Base-by-base conservation (phyloP, 768 basidiomycete species). In the Mycena rebaudengoi region DNA sequence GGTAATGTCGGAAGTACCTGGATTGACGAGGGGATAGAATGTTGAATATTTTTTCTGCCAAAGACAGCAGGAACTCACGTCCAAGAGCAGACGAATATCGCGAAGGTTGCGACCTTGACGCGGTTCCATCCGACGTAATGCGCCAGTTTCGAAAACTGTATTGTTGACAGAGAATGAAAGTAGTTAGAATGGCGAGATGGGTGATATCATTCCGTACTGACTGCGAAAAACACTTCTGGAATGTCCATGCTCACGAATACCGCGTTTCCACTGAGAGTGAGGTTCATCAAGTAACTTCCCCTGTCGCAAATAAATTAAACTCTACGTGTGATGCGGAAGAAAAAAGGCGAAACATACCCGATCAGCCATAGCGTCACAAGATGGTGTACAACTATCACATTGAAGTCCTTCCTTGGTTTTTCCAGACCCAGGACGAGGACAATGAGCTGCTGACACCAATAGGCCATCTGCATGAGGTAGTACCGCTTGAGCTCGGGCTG, bases 161-260 rank as follows among this genome's bases (percentile, higher is more conserved):
- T n/a, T n/a, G 7, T 20, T 29, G 53, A 13, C n/a, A 40, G 32
- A 33, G 10, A 12, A 60, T 14, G 23, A 40, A 66, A 54, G 1
- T 23, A 37, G 16, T 32, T 37, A 44, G 32, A 37, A 18, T 16
- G n/a, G n/a, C n/a, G n/a, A n/a, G n/a, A n/a, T n/a, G n/a, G n/a
- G 32, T n/a, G 26, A 23, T 55, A 18, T 46, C n/a, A 44, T 30
- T 44, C 30, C 12, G 41, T 26, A 79, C 91, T 67, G 66, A 95
- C 91, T 13, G 94, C 95, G 13, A 99, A 82, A 76, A 91, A 93
- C 32, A 88, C 78, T 73, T 99, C 98, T 0, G 96, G 95, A 20
- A 96, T 83, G 79, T 99, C 98, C 98, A 99, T 99, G 74, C 95
- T 98, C 79, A 96, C 84, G 70, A 90, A 99, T 28, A 99, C 86